phyloP scores from a whole-genome alignment of 148 eudicot genomes.

The Pharnaceum exiguum region DNA sequence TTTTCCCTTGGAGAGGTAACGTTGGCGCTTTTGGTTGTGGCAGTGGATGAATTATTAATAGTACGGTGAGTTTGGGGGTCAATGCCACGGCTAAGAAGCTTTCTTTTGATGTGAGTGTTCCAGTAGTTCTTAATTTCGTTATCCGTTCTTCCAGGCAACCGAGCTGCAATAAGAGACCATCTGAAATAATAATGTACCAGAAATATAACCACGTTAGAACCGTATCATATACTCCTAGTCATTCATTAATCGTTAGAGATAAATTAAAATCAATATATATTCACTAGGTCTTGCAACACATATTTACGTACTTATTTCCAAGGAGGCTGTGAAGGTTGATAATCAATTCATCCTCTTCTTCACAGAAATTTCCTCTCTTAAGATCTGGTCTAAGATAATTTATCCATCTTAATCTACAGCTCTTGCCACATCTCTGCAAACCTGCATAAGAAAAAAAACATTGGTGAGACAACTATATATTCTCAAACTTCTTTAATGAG shows the following conservation, averaged over 20 bases:
- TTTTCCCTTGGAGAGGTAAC: not conserved
- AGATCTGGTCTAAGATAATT: slow-evolving; percentile 48
- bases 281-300: not conserved
- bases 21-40: not conserved
- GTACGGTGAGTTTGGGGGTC: slow-evolving; percentile 39
- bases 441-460: slow-evolving; percentile 23
- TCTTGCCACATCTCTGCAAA: slow-evolving; percentile 45
- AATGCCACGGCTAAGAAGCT: slow-evolving; percentile 39
- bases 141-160: slow-evolving; percentile 39
- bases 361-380: slow-evolving; percentile 40
- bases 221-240: not conserved
- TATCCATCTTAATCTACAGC: slow-evolving; percentile 48
- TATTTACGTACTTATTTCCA: slow-evolving; percentile 30
- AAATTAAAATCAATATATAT: not conserved
- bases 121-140: slow-evolving; percentile 49
- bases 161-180: slow-evolving; percentile 44
- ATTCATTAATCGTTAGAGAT: not conserved
- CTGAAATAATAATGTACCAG: not conserved
- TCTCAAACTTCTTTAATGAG: too few species aligned
- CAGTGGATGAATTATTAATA: not conserved
- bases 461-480: too few species aligned
- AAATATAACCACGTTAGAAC: not conserved
- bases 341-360: slow-evolving; percentile 44
- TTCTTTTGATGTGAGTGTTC: slow-evolving; percentile 42
- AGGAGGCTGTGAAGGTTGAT: slow-evolving; percentile 39